These are phyloP conservation scores for Vitis hybrid DNA, from an alignment of 177 flowering plant species.

Conservation along the genomic window DNA sequence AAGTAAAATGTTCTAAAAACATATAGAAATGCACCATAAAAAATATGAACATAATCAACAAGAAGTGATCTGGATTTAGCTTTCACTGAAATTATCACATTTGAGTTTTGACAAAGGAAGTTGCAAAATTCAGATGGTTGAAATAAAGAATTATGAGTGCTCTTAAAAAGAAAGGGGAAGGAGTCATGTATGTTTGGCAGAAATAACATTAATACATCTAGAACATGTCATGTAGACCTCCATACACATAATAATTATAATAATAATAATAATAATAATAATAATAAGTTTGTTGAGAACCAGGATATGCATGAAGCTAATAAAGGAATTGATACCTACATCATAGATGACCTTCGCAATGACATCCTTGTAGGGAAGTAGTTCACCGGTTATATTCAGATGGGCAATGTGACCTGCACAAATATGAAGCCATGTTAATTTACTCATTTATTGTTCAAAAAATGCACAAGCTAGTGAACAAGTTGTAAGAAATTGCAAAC, in stretches of 20 bases:
- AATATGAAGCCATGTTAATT: constrained; percentile 18
- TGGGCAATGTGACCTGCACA: constrained; percentile 97
- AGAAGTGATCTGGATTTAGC: background rate
- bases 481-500: background rate
- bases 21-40: background rate
- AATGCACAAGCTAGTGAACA: background rate
- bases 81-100: background rate
- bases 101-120: background rate
- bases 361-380: constrained; percentile 85
- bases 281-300: background rate
- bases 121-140: background rate
- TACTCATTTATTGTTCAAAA: background rate
- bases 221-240: too few relatives aligned
- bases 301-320: background rate
- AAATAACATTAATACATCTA: background rate
- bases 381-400: constrained; percentile 80
- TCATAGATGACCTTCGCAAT: constrained; percentile 96
- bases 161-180: background rate
- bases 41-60: background rate
- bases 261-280: background rate
- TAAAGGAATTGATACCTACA: constrained; percentile 51
- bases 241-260: too few relatives aligned
- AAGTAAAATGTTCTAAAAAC: background rate
- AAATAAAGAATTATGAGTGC: background rate
- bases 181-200: background rate